Percentiles rank a stretch among this genome's conserved stretches.
Conservation (phyloP, 257 asterid genomes). For the Solanum boliviense region DNA sequence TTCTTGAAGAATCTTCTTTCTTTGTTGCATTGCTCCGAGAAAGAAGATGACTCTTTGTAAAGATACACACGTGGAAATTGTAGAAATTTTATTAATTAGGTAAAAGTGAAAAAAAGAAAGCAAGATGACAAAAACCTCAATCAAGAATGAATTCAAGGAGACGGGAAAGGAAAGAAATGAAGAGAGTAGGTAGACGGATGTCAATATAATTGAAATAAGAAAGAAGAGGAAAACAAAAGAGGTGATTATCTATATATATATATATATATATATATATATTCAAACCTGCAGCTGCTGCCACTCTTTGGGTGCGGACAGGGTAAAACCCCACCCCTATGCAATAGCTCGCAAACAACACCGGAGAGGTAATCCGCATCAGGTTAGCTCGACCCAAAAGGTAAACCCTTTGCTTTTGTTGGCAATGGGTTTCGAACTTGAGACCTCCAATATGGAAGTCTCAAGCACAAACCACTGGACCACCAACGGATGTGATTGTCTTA, state of each 20-base stretch:
- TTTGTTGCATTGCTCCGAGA: background rate
- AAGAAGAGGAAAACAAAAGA: background rate
- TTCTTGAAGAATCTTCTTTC: background rate
- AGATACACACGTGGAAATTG: background rate
- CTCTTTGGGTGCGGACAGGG: too few species aligned
- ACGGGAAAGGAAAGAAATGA: background rate
- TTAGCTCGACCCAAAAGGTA: background rate
- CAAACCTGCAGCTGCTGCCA: too few species aligned
- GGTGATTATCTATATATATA: background rate
- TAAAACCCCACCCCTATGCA: too few species aligned
- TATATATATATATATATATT: too few species aligned
- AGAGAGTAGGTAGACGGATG: background rate
- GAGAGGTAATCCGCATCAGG: too few species aligned
- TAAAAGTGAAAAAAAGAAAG: background rate
- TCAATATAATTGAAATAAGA: background rate
- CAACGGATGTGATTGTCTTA: too few species aligned
- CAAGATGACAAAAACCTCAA: background rate
- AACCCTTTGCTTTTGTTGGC: background rate
- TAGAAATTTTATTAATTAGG: background rate
- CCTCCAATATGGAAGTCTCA: background rate
- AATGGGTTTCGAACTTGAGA: background rate
- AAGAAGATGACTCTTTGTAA: background rate
- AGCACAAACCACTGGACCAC: background rate
- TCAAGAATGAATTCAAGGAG: background rate
- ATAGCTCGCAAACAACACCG: too few species aligned